Conservation (phyloP, 208 protist species). For the Phytomonas francai region DNA sequence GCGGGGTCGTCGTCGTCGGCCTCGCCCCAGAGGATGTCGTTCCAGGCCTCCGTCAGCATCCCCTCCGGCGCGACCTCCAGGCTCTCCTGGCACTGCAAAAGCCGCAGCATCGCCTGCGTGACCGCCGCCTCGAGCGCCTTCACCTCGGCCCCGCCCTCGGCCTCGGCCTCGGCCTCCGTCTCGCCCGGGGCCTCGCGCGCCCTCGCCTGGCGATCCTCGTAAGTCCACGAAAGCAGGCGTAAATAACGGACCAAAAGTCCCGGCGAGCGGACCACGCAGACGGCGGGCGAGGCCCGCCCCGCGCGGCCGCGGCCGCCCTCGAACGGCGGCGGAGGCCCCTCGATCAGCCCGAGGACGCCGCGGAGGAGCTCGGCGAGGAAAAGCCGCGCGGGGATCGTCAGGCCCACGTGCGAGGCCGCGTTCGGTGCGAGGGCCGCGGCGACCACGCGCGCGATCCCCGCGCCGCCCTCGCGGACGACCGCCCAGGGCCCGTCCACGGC, state of each 20-base stretch:
- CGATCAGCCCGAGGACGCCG: neutral
- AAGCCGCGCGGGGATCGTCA: conserved; percentile 1
- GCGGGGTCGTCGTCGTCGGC: conserved; percentile 11
- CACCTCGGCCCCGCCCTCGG: conserved; percentile 3
- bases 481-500: conserved; percentile 34
- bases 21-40: conserved; percentile 20
- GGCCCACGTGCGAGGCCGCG: conserved; percentile 21
- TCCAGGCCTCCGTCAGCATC: conserved; percentile 60
- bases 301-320: neutral
- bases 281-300: too few relatives aligned
- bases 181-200: neutral
- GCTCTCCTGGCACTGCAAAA: conserved; percentile 17
- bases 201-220: too few relatives aligned
- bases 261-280: conserved; percentile 3
- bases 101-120: conserved; percentile 24
- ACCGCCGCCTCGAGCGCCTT: conserved; percentile 9
- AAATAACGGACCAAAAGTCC: neutral
- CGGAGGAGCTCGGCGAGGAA: neutral
- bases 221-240: neutral
- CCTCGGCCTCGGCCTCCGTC: neutral
- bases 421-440: conserved; percentile 51
- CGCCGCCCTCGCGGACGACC: conserved; percentile 38
- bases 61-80: conserved; percentile 23
- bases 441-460: conserved; percentile 25
- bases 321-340: neutral